Conservation (phyloP, 2,329 filamentous ascomycete genomes). For the Phialophora tarda region DNA sequence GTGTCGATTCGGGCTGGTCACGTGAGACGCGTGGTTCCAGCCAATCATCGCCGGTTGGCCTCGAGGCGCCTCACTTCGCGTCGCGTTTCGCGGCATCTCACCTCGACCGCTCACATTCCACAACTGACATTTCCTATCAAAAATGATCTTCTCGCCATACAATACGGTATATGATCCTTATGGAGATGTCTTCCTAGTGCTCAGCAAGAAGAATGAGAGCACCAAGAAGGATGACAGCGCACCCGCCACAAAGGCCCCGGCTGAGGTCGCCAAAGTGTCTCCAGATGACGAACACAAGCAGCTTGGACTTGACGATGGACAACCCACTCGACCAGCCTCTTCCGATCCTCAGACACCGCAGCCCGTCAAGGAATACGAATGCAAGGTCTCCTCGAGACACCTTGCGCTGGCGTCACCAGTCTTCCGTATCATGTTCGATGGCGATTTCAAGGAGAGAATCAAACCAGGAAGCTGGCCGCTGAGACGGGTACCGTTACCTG, state of each 20-base stretch:
- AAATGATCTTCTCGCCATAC: background rate
- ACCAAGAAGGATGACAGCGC: background rate
- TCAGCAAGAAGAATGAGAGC: background rate
- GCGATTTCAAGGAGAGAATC: slow-evolving; percentile 11
- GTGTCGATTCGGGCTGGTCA: background rate
- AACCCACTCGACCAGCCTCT: background rate
- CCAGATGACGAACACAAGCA: background rate
- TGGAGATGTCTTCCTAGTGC: background rate
- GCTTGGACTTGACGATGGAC: background rate
- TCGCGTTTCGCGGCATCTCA: background rate
- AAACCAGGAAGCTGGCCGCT: background rate
- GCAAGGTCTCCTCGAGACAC: slow-evolving; percentile 1
- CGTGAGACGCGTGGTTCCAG: background rate
- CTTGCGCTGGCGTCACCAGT: slow-evolving; percentile 15
- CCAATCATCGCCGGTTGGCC: background rate
- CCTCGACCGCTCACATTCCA: background rate
- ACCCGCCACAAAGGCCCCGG: background rate
- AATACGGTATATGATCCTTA: background rate
- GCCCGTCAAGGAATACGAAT: background rate
- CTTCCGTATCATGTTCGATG: slow-evolving; percentile 15
- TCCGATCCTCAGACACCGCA: background rate
- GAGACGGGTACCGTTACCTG: slow-evolving; percentile 6
- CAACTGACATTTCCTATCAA: background rate
- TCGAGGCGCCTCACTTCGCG: background rate
- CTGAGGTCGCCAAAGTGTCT: background rate